Conservation (phyloP, 805 yeast species). For the Henningerozyma blattae region DNA sequence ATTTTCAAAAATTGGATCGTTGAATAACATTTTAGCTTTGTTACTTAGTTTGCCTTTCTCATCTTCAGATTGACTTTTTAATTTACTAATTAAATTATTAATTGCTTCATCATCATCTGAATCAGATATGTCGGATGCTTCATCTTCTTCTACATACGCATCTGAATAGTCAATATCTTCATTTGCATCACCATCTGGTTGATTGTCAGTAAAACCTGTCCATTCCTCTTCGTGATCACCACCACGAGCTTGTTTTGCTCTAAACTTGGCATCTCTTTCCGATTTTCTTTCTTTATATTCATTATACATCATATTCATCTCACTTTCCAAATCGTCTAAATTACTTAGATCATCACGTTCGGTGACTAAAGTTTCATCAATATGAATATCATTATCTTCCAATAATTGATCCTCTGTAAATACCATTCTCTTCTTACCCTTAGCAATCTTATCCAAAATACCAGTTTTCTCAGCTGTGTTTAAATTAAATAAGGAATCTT, state of each 20-base stretch:
- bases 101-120: conserved; percentile 68
- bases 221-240: conserved; percentile 66
- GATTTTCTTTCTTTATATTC: conserved; percentile 54
- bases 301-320: conserved; percentile 72
- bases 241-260: conserved; percentile 63
- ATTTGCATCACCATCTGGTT: conserved; percentile 25
- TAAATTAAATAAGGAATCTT: conserved; percentile 71
- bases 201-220: conserved; percentile 57
- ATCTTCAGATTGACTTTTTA: conserved; percentile 39
- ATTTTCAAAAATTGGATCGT: conserved; percentile 41
- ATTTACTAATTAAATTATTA: conserved; percentile 42
- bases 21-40: conserved; percentile 35
- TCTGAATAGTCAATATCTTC: conserved; percentile 30
- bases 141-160: conserved; percentile 31
- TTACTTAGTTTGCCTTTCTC: conserved; percentile 26
- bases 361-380: conserved; percentile 32
- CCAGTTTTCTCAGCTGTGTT: conserved; percentile 85
- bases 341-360: conserved; percentile 33
- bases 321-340: conserved; percentile 60
- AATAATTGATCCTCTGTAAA: conserved; percentile 44
- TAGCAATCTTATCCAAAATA: conserved; percentile 54
- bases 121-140: conserved; percentile 36
- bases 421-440: conserved; percentile 59
- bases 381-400: conserved; percentile 44
- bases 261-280: conserved; percentile 56